Evolutionary conservation across 768 basidiomycete genomes (phyloP).

Genomic region (Vararia minispora): DNA sequence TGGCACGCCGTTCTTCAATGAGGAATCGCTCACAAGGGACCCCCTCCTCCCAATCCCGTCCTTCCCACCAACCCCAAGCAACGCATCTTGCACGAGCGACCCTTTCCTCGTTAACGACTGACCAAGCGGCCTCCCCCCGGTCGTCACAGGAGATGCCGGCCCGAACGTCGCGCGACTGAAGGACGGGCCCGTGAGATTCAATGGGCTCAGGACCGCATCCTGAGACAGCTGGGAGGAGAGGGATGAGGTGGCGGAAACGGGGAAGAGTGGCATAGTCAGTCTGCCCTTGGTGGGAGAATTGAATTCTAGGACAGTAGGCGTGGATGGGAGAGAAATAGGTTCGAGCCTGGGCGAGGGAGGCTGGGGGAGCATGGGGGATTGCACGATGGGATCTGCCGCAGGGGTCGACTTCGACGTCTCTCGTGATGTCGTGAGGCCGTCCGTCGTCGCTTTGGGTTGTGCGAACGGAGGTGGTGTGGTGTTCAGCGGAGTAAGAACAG

Average conservation of each 20-base stretch:
- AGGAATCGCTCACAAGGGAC: too few species aligned
- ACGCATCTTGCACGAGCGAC: too few species aligned
- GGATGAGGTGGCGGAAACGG: constrained; percentile 12
- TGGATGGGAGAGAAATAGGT: constrained; percentile 21
- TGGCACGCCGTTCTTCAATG: too few species aligned
- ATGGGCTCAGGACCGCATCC: constrained; percentile 19
- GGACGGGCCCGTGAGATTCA: constrained; percentile 13
- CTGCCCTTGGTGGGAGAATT: constrained; percentile 12
- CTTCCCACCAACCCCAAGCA: too few species aligned
- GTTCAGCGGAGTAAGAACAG: constrained; percentile 7
- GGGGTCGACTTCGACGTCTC: background rate
- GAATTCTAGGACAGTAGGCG: constrained; percentile 20
- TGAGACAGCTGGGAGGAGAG: constrained; percentile 17
- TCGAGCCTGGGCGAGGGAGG: constrained; percentile 17
- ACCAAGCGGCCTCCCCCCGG: constrained; percentile 1
- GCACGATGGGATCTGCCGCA: background rate
- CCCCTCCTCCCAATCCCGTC: too few species aligned
- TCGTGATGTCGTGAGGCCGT: background rate
- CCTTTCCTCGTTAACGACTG: too few species aligned
- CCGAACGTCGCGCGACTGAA: constrained; percentile 6
- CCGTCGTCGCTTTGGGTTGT: background rate
- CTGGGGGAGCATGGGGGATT: constrained; percentile 1
- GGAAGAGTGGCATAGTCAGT: background rate
- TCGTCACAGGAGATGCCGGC: constrained; percentile 5
- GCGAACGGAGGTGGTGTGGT: constrained; percentile 5